A percentile compares a stretch with the other conserved stretches of the same genome.
phyloP scores from a whole-genome alignment of 148 eudicot genomes.

The Linanthus parryae region DNA sequence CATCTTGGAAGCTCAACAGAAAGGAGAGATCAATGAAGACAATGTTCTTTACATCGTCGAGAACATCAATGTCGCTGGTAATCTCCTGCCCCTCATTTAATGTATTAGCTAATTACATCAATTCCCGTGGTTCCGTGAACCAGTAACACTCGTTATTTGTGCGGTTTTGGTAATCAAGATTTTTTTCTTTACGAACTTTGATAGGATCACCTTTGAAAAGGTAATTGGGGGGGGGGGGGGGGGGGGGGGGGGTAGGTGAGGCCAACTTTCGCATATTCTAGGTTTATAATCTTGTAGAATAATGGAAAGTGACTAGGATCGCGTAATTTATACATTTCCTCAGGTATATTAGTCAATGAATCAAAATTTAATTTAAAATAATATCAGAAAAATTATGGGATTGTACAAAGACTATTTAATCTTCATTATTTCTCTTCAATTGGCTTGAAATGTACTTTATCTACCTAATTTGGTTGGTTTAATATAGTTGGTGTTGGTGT shows the following conservation, averaged over 20 bases:
- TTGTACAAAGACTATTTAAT: neutral
- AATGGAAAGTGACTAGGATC: too few species aligned
- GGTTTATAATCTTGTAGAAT: too few species aligned
- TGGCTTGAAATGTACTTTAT: neutral
- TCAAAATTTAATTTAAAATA: too few species aligned
- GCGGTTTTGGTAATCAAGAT: too few species aligned
- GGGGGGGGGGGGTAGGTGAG: too few species aligned
- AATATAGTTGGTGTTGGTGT: neutral
- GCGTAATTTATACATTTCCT: too few species aligned
- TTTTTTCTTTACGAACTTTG: too few species aligned
- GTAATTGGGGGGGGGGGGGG: too few species aligned
- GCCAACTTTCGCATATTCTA: too few species aligned
- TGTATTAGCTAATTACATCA: neutral
- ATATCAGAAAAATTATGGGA: neutral
- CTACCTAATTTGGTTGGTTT: neutral
- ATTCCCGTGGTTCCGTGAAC: neutral
- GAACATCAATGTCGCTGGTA: constrained; percentile 90
- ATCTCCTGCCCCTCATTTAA: neutral
- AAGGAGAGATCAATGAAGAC: constrained; percentile 84
- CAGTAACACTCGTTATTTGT: too few species aligned
- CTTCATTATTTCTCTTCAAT: neutral
- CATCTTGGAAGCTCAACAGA: constrained; percentile 64
- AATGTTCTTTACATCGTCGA: constrained; percentile 86
- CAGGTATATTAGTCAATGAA: too few species aligned
- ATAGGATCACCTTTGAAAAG: too few species aligned